Percentiles rank a stretch among this genome's conserved stretches.
These are phyloP conservation scores for Sugiyamaella castrensis DNA, from an alignment of 1,139 yeast species.

Conservation along the genomic window DNA sequence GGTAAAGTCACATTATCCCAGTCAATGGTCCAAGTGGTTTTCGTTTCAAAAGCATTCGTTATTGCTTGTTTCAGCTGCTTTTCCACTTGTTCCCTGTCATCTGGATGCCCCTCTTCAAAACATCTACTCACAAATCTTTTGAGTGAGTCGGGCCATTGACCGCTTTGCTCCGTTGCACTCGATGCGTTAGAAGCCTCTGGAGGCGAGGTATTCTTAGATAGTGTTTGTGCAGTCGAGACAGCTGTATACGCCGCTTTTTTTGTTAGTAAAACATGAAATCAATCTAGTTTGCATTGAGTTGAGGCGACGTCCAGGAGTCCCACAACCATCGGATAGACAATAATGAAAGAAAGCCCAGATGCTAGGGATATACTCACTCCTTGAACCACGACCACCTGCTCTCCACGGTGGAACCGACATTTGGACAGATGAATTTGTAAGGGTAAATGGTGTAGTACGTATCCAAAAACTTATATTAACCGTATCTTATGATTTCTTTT, in stretches of 20 bases:
- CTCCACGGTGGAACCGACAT: constrained; percentile 34
- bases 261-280: neutral
- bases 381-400: constrained; percentile 8
- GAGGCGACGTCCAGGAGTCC: too few species aligned
- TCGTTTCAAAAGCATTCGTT: constrained; percentile 48
- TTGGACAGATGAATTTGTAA: too few species aligned
- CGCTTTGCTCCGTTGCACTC: constrained; percentile 1
- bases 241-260: constrained; percentile 14
- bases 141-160: constrained; percentile 48
- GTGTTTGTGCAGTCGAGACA: constrained; percentile 13
- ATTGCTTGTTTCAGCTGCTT: constrained; percentile 48
- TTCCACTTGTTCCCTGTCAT: constrained; percentile 40
- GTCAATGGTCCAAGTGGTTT: constrained; percentile 51
- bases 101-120: constrained; percentile 41
- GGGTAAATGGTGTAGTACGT: too few species aligned
- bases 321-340: too few species aligned
- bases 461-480: too few species aligned
- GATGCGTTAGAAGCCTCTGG: neutral
- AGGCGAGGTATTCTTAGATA: constrained; percentile 3
- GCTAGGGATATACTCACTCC: too few species aligned
- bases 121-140: constrained; percentile 49
- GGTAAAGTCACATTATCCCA: constrained; percentile 63
- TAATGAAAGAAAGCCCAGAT: too few species aligned
- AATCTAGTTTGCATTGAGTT: too few species aligned
- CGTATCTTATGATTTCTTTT: too few species aligned